Evolutionary conservation across 192 early-diverging fungal species (phyloP), one percentile per base, ranked within the genome.

Genomic region (Dissophora globulifera): DNA sequence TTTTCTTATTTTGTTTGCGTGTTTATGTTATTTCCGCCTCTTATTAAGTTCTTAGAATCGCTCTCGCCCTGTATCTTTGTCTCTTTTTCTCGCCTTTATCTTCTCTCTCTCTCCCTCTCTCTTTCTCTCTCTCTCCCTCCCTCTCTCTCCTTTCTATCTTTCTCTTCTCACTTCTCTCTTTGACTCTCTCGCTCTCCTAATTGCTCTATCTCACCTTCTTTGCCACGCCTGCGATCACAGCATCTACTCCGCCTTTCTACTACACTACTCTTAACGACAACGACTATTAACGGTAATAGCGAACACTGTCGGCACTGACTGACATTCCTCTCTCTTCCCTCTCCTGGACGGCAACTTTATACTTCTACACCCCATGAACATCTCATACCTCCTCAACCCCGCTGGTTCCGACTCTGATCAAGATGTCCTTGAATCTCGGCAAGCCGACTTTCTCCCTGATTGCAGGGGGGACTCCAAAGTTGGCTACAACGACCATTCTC

Each of bases 371-470:
- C 19, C 35, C 26, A 64, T 64, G 62, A 53, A 64, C 25, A 51
- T 53, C 26, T 53, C 30, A 0, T 20, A 30, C 11, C 12, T 64
- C 16, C 50, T 64, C 32, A 54, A 53, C 19, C 62, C 62, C 25
- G 17, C 46, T 20, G 31, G 62, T 22, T 62, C 60, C 20, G 62
- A 54, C 27, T 64, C 51, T 8, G 62, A 64, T 26, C 50, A 54
- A 17, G 62, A 58, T 12, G 26, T 58, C 11, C 23, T 58, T 27
- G 53, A 55, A 23, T 23, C 23, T 40, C 17, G 45, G 9, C 26
- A 42, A 20, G 9, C 50, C 7, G 11, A 12, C 20, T 29, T 42
- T 27, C 40, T 40, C 40, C 11, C 41, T 53, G 32, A 51, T 25
- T 47, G 32, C n/a, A 23, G 43, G 23, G 7, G 26, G 38, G 8